These are phyloP conservation scores for Colletotrichum gloeosporioides DNA, from an alignment of 2,329 filamentous ascomycete genomes.

Conservation along the genomic window DNA sequence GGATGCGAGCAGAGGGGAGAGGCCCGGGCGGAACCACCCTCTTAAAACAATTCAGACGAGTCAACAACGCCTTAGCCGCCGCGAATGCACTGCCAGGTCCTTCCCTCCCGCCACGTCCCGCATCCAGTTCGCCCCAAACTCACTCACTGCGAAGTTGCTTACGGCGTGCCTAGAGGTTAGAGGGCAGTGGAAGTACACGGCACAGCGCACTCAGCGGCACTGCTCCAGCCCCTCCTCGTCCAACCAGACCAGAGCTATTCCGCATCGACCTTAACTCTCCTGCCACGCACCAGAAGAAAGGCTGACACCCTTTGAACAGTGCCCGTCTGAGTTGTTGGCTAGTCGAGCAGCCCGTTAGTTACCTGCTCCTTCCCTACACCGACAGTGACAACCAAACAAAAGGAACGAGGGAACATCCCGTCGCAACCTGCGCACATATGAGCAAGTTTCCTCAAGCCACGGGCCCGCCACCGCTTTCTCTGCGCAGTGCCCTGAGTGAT, in stretches of 20 bases:
- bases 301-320: neutral
- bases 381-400: neutral
- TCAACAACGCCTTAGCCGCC: constrained; percentile 8
- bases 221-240: neutral
- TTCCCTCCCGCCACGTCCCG: neutral
- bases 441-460: constrained; percentile 38
- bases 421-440: constrained; percentile 43
- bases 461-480: constrained; percentile 8
- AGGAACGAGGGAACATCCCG: constrained; percentile 14
- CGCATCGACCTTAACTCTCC: neutral
- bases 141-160: neutral
- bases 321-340: neutral
- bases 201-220: neutral
- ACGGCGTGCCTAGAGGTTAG: neutral
- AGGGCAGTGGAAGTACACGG: neutral
- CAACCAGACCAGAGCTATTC: neutral
- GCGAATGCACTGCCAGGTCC: neutral
- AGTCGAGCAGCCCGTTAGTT: neutral
- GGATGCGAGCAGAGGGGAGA: neutral
- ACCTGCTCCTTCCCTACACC: constrained; percentile 9
- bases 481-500: neutral
- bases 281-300: neutral
- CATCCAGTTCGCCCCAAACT: neutral
- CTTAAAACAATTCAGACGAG: constrained; percentile 12
- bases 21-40: neutral